phyloP scores from a whole-genome alignment of 148 eudicot genomes.

The Camellia japonica region DNA sequence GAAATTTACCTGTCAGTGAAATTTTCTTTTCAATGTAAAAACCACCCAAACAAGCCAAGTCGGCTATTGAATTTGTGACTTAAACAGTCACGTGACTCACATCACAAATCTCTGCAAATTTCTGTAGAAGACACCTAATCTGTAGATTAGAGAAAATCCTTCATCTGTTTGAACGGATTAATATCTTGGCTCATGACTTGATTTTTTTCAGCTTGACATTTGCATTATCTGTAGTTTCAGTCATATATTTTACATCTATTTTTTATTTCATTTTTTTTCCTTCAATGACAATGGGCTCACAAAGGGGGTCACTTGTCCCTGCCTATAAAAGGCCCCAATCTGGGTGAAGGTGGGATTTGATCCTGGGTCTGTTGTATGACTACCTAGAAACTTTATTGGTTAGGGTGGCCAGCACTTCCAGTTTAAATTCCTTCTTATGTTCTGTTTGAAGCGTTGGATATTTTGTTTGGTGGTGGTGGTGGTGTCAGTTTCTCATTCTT shows the following conservation, averaged over 20 bases:
- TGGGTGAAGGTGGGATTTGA: not conserved
- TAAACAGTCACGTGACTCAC: no score
- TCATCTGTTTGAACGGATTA: not conserved
- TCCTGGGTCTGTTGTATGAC: not conserved
- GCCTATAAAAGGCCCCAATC: no score
- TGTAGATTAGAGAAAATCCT: not conserved
- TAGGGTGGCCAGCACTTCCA: not conserved
- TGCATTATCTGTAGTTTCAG: not conserved
- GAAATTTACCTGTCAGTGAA: no score
- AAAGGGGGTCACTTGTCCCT: not conserved
- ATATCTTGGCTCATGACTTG: not conserved
- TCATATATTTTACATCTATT: not conserved
- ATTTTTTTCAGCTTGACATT: not conserved
- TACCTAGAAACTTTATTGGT: not conserved
- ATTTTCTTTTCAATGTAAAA: no score
- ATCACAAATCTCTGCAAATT: no score
- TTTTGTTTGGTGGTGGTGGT: not conserved
- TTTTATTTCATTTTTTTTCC: not conserved
- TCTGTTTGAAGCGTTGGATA: not conserved
- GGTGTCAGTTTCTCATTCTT: not conserved
- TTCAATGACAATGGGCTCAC: not conserved
- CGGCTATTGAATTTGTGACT: no score
- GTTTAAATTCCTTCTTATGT: no score
- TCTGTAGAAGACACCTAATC: not conserved
- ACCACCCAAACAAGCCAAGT: no score